Evolutionary conservation across 805 yeast species (phyloP).

Genomic region (Metschnikowia orientalis): DNA sequence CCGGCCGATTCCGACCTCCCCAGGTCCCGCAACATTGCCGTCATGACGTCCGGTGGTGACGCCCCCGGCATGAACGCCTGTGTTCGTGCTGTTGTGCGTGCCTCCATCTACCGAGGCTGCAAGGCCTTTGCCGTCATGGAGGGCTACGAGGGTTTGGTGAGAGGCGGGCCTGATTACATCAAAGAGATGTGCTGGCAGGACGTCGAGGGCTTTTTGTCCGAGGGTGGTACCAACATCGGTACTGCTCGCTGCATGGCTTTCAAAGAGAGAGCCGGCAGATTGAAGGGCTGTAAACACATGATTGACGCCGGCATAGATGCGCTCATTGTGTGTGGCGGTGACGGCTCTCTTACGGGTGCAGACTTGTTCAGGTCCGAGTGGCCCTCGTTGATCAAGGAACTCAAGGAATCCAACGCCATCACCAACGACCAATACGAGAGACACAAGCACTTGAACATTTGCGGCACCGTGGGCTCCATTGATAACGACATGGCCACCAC

Average conservation of each 20-base stretch:
- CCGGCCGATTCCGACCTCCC: not conserved
- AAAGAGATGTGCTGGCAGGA: constrained; percentile 67
- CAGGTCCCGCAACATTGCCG: constrained; percentile 50
- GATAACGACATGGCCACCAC: constrained; percentile 85
- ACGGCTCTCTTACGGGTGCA: constrained; percentile 80
- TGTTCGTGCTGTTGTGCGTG: constrained; percentile 67
- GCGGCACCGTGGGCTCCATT: constrained; percentile 78
- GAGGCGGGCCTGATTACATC: constrained; percentile 54
- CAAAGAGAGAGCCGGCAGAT: constrained; percentile 61
- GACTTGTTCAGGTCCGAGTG: constrained; percentile 73
- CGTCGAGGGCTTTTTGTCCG: constrained; percentile 64
- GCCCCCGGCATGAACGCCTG: constrained; percentile 80
- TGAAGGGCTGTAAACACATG: constrained; percentile 60
- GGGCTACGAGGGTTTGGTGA: constrained; percentile 70
- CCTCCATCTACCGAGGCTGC: constrained; percentile 62
- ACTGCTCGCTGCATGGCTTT: constrained; percentile 72
- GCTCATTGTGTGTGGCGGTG: constrained; percentile 77
- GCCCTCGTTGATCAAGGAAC: constrained; percentile 65
- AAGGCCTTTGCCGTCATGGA: constrained; percentile 65
- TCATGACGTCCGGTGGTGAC: constrained; percentile 81
- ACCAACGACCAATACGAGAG: constrained; percentile 43
- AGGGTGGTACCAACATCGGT: constrained; percentile 77
- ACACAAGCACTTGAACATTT: constrained; percentile 58
- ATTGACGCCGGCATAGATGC: constrained; percentile 72
- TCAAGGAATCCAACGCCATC: constrained; percentile 43